These are phyloP conservation scores for Yamadazyma olivae DNA, from an alignment of 805 yeast species.

Conservation along the genomic window DNA sequence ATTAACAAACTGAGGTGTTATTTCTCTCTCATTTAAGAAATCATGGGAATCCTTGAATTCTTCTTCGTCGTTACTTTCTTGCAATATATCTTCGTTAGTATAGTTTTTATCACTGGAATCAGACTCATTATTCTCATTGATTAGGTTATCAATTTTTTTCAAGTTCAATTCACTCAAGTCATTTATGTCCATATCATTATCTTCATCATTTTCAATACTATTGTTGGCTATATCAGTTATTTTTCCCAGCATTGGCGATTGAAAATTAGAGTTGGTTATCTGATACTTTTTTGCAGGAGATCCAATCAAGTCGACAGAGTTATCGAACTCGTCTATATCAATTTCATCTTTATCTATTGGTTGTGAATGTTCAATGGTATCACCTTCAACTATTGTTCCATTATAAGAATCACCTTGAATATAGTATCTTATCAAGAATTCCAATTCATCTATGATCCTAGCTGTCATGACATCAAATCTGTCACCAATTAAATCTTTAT, in stretches of 20 bases:
- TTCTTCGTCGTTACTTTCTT: not conserved
- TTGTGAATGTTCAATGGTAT: constrained; percentile 8
- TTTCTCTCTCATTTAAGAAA: not conserved
- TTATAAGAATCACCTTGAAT: constrained; percentile 17
- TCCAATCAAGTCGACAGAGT: constrained; percentile 13
- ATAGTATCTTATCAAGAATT: constrained; percentile 49
- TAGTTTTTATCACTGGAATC: too few relatives aligned
- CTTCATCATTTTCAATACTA: constrained; percentile 10
- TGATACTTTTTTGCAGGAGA: constrained; percentile 15
- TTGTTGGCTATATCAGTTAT: constrained; percentile 2
- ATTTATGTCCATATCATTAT: constrained; percentile 26
- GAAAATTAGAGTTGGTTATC: not conserved
- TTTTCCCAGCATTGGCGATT: constrained; percentile 5
- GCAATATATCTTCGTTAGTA: not conserved
- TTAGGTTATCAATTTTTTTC: constrained; percentile 33
- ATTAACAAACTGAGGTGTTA: constrained; percentile 1
- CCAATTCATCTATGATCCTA: constrained; percentile 67
- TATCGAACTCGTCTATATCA: constrained; percentile 33
- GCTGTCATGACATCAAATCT: constrained; percentile 68
- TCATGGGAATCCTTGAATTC: constrained; percentile 1
- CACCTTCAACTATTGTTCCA: constrained; percentile 18
- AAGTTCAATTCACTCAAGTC: constrained; percentile 39
- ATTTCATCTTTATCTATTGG: constrained; percentile 16
- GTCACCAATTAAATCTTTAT: constrained; percentile 18
- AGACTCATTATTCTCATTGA: constrained; percentile 15